Evolutionary conservation across 2,329 filamentous ascomycete species (phyloP), one percentile per base, ranked within the genome.

Genomic region (Aspergillus neotritici): DNA sequence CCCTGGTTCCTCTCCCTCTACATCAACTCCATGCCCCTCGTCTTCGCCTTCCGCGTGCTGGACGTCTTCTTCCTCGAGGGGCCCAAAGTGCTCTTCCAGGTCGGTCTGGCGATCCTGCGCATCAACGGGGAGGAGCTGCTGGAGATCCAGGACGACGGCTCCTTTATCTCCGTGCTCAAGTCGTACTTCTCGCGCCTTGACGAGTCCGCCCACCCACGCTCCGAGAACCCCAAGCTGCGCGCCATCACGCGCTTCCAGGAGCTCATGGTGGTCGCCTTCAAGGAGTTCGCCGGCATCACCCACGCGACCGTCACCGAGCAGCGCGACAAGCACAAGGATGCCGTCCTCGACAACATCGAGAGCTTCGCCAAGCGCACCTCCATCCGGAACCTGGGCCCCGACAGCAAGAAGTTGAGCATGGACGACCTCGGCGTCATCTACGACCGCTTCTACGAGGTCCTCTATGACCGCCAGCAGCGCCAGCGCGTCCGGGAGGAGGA

Each of bases 41-140:
- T 97, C 1, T 98, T 97, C 67, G 93, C 93, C 35, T 98, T 97
- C 66, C 80, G 93, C 43, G 93, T 98, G 37, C 70, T 98, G 49
- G 93, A 98, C 58, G 91, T 98, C 38, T 98, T 98, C 73, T 98
- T 98, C 68, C 80, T 98, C 32, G 93, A 98, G 67, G 93, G 93
- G 0, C 91, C 93, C 12, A 97, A 97, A 68, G 93, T 97, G 1
- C 74, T 98, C 8, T 98, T 98, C 68, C 93, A 98, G 65, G 86
- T 98, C 45, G 93, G 93, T 13, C 73, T 98, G 49, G 93, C 93
- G n/a, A 98, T 98, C 57, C 73, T 98, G 25, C 81, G 93, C 15
- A 94, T 98, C 64, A 98, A 98, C 56, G 93, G 93, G 35, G 93
- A 98, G 65, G 91, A 97, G 59, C 75, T 98, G 9, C 73, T 98